phyloP scores from a whole-genome alignment of 2,329 filamentous ascomycete species.

The Lecanicillium sp. region DNA sequence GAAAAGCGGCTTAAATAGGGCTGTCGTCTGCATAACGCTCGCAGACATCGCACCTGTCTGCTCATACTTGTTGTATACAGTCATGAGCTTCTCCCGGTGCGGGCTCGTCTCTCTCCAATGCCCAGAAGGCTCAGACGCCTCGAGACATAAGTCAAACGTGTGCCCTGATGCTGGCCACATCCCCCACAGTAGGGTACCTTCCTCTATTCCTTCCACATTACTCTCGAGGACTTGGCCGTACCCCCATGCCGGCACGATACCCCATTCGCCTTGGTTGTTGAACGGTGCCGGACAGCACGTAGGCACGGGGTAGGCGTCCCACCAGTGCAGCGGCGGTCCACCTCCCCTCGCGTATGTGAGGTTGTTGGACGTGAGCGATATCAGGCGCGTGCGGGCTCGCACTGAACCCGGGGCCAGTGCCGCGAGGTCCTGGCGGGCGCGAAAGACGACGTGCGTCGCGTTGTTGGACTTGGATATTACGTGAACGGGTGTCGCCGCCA shows the following conservation, averaged over 20 bases:
- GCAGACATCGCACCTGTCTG: neutral
- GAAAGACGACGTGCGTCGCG: neutral
- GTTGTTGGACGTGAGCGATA: slow-evolving; percentile 30
- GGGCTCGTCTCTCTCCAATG: slow-evolving; percentile 33
- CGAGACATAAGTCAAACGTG: slow-evolving; percentile 32
- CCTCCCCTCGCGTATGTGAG: slow-evolving; percentile 28
- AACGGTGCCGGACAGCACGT: slow-evolving; percentile 25
- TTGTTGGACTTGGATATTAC: slow-evolving; percentile 8
- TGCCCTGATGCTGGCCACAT: slow-evolving; percentile 37
- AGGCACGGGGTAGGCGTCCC: slow-evolving; percentile 40
- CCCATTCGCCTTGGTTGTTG: slow-evolving; percentile 34
- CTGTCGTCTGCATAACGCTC: neutral
- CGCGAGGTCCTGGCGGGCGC: neutral
- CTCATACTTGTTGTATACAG: slow-evolving; percentile 40
- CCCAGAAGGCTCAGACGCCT: slow-evolving; percentile 18
- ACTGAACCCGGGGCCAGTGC: slow-evolving; percentile 21
- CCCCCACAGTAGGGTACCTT: slow-evolving; percentile 34
- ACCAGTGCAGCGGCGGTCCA: slow-evolving; percentile 26
- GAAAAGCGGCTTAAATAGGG: slow-evolving; percentile 1
- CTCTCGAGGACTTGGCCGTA: slow-evolving; percentile 37
- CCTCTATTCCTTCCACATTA: slow-evolving; percentile 27
- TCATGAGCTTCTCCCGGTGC: slow-evolving; percentile 22
- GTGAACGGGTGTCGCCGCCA: neutral
- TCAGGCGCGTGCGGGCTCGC: slow-evolving; percentile 23
- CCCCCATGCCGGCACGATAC: slow-evolving; percentile 44